Evolutionary conservation across 768 basidiomycete species (phyloP).

Genomic region (Amanita pseudoporphyria): DNA sequence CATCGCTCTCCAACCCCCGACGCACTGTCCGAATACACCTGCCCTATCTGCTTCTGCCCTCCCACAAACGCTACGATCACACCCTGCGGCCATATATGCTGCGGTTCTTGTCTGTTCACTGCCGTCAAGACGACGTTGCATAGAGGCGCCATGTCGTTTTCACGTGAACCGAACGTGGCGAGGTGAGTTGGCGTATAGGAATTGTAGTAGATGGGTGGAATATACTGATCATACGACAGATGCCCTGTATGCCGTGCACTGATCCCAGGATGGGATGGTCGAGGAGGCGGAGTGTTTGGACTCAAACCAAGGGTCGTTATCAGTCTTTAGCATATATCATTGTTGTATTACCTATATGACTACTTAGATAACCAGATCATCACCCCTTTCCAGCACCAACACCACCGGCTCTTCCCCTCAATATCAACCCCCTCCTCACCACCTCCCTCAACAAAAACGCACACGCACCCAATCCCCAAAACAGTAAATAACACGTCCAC

Average conservation of each 20-base stretch:
- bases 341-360: too few species aligned
- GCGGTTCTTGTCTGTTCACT: slow-evolving; percentile 66
- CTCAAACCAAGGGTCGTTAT: slow-evolving; percentile 38
- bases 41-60: slow-evolving; percentile 73
- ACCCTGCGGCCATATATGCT: slow-evolving; percentile 74
- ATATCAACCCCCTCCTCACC: background rate
- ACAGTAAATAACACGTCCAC: slow-evolving; percentile 1
- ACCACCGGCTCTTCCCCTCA: background rate
- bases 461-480: slow-evolving; percentile 6
- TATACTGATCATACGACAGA: slow-evolving; percentile 19
- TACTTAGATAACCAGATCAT: too few species aligned
- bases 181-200: too few species aligned
- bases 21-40: slow-evolving; percentile 53
- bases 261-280: slow-evolving; percentile 64
- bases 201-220: too few species aligned
- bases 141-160: slow-evolving; percentile 27
- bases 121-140: slow-evolving; percentile 56
- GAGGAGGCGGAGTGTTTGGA: slow-evolving; percentile 59
- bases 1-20: slow-evolving; percentile 18
- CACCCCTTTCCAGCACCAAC: too few species aligned
- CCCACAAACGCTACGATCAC: slow-evolving; percentile 71
- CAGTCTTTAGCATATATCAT: slow-evolving; percentile 19
- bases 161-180: slow-evolving; percentile 23
- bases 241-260: slow-evolving; percentile 65
- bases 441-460: slow-evolving; percentile 4